Evolutionary conservation across 2,329 filamentous ascomycete genomes (phyloP).

Genomic region (Calonectria pauciramosa): DNA sequence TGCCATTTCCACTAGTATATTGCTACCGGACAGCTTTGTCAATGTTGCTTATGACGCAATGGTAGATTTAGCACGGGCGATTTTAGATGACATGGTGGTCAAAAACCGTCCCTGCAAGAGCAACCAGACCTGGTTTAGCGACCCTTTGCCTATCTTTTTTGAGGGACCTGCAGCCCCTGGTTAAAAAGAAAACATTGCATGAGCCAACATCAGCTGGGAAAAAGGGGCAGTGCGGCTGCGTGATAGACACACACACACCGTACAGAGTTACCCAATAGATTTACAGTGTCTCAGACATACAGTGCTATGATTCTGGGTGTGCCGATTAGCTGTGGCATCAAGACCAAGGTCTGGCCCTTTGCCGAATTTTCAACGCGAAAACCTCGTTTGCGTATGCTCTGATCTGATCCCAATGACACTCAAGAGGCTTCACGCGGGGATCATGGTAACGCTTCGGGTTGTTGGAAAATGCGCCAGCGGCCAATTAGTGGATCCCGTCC

Average conservation of each 20-base stretch:
- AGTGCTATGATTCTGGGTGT: neutral
- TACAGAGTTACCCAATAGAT: neutral
- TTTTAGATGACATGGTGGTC: neutral
- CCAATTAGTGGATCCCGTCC: neutral
- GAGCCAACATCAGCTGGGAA: neutral
- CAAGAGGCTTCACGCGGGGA: neutral
- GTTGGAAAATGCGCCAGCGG: neutral
- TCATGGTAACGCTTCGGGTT: neutral
- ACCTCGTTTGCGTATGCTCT: neutral
- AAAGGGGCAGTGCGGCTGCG: neutral
- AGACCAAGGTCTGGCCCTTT: neutral
- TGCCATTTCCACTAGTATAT: neutral
- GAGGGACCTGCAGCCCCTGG: neutral
- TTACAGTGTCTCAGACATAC: neutral
- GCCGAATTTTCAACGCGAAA: neutral
- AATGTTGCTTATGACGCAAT: neutral
- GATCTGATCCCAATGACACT: neutral
- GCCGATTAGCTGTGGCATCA: neutral
- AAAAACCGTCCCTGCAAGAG: neutral
- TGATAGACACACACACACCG: neutral
- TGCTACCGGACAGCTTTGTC: neutral
- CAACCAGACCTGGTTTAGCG: neutral
- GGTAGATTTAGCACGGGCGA: neutral
- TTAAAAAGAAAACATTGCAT: neutral
- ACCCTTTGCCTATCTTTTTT: neutral